These are phyloP conservation scores for Coprinopsis sp. DNA, from an alignment of 768 basidiomycete genomes.

Conservation along the genomic window DNA sequence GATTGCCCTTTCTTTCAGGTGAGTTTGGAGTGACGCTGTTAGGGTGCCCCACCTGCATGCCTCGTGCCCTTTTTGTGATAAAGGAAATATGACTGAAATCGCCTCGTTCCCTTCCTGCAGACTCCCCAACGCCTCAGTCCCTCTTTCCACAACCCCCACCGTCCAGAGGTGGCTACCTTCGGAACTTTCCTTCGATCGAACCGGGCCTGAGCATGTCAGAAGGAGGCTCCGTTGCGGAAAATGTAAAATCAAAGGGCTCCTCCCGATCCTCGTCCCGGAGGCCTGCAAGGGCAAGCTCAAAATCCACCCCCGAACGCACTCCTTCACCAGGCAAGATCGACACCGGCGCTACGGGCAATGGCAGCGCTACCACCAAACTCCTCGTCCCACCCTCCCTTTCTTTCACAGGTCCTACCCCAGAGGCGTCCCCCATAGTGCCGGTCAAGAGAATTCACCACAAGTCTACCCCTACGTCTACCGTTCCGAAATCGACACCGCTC, in stretches of 20 bases:
- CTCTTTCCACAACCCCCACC: slow-evolving; percentile 3
- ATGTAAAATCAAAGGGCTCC: background rate
- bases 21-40: slow-evolving; percentile 18
- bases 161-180: background rate
- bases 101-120: slow-evolving; percentile 16
- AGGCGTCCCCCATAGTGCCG: slow-evolving; percentile 32
- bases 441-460: slow-evolving; percentile 25
- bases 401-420: slow-evolving; percentile 38
- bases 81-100: background rate
- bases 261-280: background rate
- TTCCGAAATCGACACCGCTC: slow-evolving; percentile 20
- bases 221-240: slow-evolving; percentile 1
- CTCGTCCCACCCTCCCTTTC: slow-evolving; percentile 35
- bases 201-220: slow-evolving; percentile 9
- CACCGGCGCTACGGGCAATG: slow-evolving; percentile 16
- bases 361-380: slow-evolving; percentile 24
- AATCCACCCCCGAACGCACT: slow-evolving; percentile 7
- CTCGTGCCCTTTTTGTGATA: slow-evolving; percentile 7
- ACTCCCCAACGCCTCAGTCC: slow-evolving; percentile 20
- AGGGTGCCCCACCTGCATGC: slow-evolving; percentile 6
- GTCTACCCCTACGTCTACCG: slow-evolving; percentile 24
- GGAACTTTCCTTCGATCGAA: slow-evolving; percentile 6
- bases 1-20: slow-evolving; percentile 37
- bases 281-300: background rate
- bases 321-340: slow-evolving; percentile 23